phyloP scores from a whole-genome alignment of 1,139 yeast species.

The Magnusiomyces ingens region DNA sequence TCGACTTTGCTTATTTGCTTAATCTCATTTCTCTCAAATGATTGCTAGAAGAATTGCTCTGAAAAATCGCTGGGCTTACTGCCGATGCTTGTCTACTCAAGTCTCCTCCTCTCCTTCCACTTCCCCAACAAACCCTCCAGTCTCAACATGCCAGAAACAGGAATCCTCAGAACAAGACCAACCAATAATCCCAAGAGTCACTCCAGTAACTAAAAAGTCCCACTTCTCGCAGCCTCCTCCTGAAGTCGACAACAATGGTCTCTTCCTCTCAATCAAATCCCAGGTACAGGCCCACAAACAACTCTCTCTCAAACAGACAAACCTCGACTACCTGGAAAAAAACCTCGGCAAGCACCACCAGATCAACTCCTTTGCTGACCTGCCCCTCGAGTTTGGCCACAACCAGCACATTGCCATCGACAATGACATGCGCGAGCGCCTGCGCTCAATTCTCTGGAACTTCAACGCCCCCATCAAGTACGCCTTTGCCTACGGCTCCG shows the following conservation, averaged over 20 bases:
- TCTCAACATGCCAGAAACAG: too few relatives aligned
- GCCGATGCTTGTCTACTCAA: too few relatives aligned
- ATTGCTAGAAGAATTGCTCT: too few relatives aligned
- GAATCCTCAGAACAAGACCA: too few relatives aligned
- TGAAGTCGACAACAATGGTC: background rate
- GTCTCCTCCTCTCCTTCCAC: too few relatives aligned
- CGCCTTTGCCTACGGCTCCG: conserved; percentile 93
- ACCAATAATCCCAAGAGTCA: background rate
- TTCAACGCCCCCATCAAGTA: conserved; percentile 65
- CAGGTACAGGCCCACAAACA: background rate
- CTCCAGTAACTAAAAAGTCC: conserved; percentile 2
- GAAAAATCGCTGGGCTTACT: too few relatives aligned
- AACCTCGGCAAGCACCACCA: conserved; percentile 22
- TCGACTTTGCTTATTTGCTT: too few relatives aligned
- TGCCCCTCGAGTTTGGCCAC: conserved; percentile 48
- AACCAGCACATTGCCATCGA: conserved; percentile 53
- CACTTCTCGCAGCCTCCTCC: conserved; percentile 5
- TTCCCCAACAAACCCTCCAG: too few relatives aligned
- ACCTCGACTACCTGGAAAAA: conserved; percentile 21
- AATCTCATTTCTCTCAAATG: too few relatives aligned
- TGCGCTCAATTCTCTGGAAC: conserved; percentile 46
- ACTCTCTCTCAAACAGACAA: conserved; percentile 7
- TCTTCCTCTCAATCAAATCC: background rate
- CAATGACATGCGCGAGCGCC: conserved; percentile 40
- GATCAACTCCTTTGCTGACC: conserved; percentile 39